phyloP scores from a whole-genome alignment of 805 yeast genomes.

The Jamesozyma hellenica region DNA sequence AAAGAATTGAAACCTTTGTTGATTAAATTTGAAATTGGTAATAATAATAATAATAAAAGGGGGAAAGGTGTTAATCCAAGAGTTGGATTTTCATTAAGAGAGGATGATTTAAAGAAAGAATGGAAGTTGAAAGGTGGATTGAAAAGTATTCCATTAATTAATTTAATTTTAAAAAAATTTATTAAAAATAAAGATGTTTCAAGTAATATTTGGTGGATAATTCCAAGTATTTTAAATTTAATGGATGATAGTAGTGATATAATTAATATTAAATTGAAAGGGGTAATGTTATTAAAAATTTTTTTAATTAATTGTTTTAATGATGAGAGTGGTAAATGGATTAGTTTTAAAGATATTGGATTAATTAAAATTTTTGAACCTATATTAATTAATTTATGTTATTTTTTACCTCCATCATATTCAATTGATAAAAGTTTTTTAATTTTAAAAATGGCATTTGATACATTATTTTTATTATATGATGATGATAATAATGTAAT shows the following conservation, averaged over 20 bases:
- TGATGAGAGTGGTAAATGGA: slow-evolving; percentile 11
- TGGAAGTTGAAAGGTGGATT: slow-evolving; percentile 22
- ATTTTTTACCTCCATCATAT: slow-evolving; percentile 22
- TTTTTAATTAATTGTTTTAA: slow-evolving; percentile 14
- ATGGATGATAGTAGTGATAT: slow-evolving; percentile 25
- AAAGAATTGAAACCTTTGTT: slow-evolving; percentile 9
- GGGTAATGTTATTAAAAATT: slow-evolving; percentile 15
- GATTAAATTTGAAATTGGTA: background rate
- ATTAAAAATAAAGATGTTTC: slow-evolving; percentile 15
- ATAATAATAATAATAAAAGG: background rate
- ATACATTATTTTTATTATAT: slow-evolving; percentile 2
- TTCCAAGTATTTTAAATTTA: slow-evolving; percentile 26
- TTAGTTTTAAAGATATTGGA: slow-evolving; percentile 20
- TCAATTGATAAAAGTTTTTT: slow-evolving; percentile 9
- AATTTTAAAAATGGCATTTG: slow-evolving; percentile 14
- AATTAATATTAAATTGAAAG: slow-evolving; percentile 16
- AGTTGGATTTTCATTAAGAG: slow-evolving; percentile 10
- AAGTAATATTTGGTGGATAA: slow-evolving; percentile 26
- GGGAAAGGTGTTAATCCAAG: slow-evolving; percentile 10
- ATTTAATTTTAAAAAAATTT: slow-evolving; percentile 10
- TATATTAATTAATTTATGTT: slow-evolving; percentile 18
- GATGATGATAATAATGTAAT: background rate
- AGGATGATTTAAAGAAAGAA: slow-evolving; percentile 12
- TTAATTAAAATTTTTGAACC: slow-evolving; percentile 21
- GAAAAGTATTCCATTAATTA: slow-evolving; percentile 19